Base-by-base conservation (phyloP, 805 yeast species). In the Yueomyces sinensis region DNA sequence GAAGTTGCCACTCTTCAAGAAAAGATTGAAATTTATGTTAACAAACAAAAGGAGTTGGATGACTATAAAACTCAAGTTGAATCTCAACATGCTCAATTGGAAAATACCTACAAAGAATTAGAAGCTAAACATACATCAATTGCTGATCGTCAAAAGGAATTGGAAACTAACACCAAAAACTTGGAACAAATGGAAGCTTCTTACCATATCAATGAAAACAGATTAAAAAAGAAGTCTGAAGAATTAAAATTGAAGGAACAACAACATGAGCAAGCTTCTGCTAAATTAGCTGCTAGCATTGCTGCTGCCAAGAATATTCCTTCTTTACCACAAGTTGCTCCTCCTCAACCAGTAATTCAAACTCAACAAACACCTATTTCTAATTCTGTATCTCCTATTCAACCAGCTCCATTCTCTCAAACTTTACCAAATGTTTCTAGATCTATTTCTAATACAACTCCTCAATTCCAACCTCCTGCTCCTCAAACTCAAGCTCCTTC, bases 31-130 rank as follows among this genome's bases (percentile, higher is more conserved):
- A 37, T 46, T 5, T 57, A 50, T 43, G 27, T 46, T 38, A 37
- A 40, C 32, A 42, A 57, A 35, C 52, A 56, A 15, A 50, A 49
- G 22, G 67, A 63, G 39, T 37, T 62, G 13, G 61, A 59, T 30
- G 50, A 57, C 16, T 62, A 63, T 36, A 62, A 62, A 37, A 60
- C 62, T 4, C 56, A 56, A 5, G 52, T 63, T 11, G 57, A 61
- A 13, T 43, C 50, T 1, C 58, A 58, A 37, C 65, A 63, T 34
- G 36, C 50, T 17, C 53, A 58, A 24, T 40, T 63, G 32, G 53
- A 60, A 34, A 27, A 39, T 5, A 42, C 45, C 35, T 52, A 50
- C 32, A 44, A 47, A 30, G 49, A 52, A 25, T 45, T 60, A 11
- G 62, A 66, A 17, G 52, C 60, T 2, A 43, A 55, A 4, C 63